A percentile compares a stretch with the other conserved stretches of the same genome.
Conservation (phyloP, 306 rosid species). For the Prunus davidiana region DNA sequence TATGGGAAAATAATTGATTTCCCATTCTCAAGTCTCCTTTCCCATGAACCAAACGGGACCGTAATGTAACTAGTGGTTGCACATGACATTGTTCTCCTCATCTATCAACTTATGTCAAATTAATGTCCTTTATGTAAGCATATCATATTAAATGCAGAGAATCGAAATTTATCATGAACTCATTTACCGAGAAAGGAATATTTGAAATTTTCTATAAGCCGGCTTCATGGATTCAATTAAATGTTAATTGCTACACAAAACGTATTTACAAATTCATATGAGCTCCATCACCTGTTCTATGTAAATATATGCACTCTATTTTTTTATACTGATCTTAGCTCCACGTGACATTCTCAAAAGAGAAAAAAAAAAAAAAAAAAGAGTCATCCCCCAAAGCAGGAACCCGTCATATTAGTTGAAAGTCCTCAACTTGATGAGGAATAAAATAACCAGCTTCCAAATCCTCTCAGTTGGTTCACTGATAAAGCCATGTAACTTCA, state of each 20-base stretch:
- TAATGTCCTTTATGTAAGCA: too few species aligned
- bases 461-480: not conserved
- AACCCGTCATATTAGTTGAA: not conserved
- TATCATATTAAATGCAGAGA: too few species aligned
- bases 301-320: not conserved
- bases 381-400: not conserved
- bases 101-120: too few species aligned
- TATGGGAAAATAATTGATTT: too few species aligned
- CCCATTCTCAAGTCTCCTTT: too few species aligned
- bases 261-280: constrained; percentile 8
- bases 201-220: not conserved
- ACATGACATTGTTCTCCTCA: too few species aligned
- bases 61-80: too few species aligned
- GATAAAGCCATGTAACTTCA: not conserved
- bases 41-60: too few species aligned
- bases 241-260: not conserved
- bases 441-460: not conserved
- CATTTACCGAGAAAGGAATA: too few species aligned
- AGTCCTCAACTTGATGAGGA: not conserved
- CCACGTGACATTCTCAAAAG: not conserved
- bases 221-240: not conserved
- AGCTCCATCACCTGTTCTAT: not conserved
- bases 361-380: too few species aligned
- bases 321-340: not conserved
- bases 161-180: too few species aligned